Percentiles rank a stretch among this genome's conserved stretches.
phyloP scores from a whole-genome alignment of 805 yeast species.

The Nakazawaea sp. region DNA sequence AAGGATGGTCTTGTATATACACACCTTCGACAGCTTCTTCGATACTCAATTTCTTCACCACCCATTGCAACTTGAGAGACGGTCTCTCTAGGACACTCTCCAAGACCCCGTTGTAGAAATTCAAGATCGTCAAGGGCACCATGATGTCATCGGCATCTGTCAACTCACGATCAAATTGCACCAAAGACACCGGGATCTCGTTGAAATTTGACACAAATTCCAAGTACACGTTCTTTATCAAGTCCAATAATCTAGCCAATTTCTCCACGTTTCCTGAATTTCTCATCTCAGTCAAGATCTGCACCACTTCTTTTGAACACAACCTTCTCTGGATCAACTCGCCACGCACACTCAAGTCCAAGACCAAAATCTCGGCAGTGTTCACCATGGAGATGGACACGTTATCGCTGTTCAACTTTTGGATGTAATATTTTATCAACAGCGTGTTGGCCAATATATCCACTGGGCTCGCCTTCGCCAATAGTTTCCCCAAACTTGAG shows the following conservation, averaged over 20 bases:
- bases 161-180: neutral
- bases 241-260: conserved; percentile 3
- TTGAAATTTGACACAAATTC: neutral
- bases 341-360: neutral
- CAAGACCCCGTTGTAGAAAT: neutral
- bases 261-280: neutral
- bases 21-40: too few species aligned
- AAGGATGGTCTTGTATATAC: too few species aligned
- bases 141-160: neutral
- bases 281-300: conserved; percentile 6
- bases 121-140: neutral
- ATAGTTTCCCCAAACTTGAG: neutral
- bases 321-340: conserved; percentile 8
- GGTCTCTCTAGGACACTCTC: neutral
- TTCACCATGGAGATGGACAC: conserved; percentile 1
- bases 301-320: conserved; percentile 7
- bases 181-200: neutral
- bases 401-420: neutral
- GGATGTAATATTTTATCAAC: conserved; percentile 5
- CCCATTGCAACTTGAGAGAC: too few species aligned
- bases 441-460: conserved; percentile 10
- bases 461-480: conserved; percentile 4
- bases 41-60: too few species aligned
- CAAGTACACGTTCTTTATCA: conserved; percentile 5
- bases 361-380: conserved; percentile 1